Base-by-base conservation (phyloP, 495 filamentous ascomycete genomes). In the Hypomontagnella monticulosa region DNA sequence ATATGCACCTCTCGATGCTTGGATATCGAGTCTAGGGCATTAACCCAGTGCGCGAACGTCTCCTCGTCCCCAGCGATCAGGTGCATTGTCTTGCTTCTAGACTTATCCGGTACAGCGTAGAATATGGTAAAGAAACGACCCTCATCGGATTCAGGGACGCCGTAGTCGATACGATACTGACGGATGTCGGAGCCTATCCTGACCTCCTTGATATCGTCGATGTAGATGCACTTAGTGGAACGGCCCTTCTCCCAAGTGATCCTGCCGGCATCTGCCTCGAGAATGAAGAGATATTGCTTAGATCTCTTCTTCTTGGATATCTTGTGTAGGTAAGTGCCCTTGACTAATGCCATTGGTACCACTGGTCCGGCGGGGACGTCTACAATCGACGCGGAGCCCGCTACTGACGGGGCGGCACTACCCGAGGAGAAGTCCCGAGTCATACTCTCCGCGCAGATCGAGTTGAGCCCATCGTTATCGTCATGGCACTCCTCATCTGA, bases 141-240 rank as follows among this genome's bases (percentile, higher is more conserved):
- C 72, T 92, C 88, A 4, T 80, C 79, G 8, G 84, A 81, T 52
- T 86, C 82, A 3, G 87, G 66, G 27, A 95, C 74, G 36, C 87
- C 83, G 67, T 90, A 89, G 70, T 97, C 93, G 72, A 96, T 89
- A 9, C 91, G 89, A 67, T 97, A 96, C 65, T 96, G 93, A 43
- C 88, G 84, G 33, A 93, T 93, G 71, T 97, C 92, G n/a, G 86
- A 82, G 34, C 92, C 94, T 34, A 88, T 85, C 51, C 93, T 88
- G 41, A 99, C 91, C 62, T 96, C 92, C 66, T 89, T 89, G 69
- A 99, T 93, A 71, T 99, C 92, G 64, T 99, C 95, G 57, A 99
- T 88, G 71, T 96, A 96, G 66, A 99, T 90, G 14, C 84, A 85
- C 63, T 96, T 97, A 0, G 87, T 83, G 0, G 89, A 85, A 49